Base-by-base conservation (phyloP, 345 rosid species). In the Boechera retrofracta region DNA sequence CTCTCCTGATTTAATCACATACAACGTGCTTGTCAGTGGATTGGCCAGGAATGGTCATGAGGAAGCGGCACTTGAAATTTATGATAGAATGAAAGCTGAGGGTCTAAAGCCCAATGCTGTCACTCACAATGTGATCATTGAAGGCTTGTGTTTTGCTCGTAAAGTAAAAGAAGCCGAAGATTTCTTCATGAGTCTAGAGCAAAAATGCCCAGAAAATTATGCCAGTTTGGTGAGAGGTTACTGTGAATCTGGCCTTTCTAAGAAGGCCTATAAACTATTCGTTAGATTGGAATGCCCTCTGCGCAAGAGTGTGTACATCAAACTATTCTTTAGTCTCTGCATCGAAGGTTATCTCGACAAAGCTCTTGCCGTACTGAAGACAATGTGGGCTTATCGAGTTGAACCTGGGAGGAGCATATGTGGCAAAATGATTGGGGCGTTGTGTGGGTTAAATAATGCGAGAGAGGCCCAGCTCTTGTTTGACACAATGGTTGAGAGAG, bases 101-200 rank as follows among this genome's bases (percentile, higher is more conserved):
- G 89, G 93, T 56, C 51, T 83, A 57, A 75, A 88, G 78, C 86
- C 92, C 21, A 80, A 70, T 44, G 78, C 62, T 57, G 75, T 70
- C 39, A 87, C 87, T 28, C 81, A 89, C 77, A 87, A 75, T 54
- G 41, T 80, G 82, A 87, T 94, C 44, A 90, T 90, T 66, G 85
- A 86, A 82, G 90, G 92, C 57, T 73, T 94, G 60, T 91, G 96
- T 74, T 76, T 58, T 16, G 85, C 85, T n/a, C 87, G 91, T 44
- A 81, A 87, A 72, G 83, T 90, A 73, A 64, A 81, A 77, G 85
- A 83, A 69, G 96, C 98, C 32, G 83, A 88, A 83, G 76, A 56
- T 4, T 89, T 91, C 73, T 24, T 89, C 36, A 10, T 0, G 63
- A 80, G 76, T 24, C 61, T 90, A 65, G 83, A 78, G 33, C 4